These are phyloP conservation scores for Fraxinus albicans DNA, from an alignment of 305 asterid genomes.

Conservation along the genomic window DNA sequence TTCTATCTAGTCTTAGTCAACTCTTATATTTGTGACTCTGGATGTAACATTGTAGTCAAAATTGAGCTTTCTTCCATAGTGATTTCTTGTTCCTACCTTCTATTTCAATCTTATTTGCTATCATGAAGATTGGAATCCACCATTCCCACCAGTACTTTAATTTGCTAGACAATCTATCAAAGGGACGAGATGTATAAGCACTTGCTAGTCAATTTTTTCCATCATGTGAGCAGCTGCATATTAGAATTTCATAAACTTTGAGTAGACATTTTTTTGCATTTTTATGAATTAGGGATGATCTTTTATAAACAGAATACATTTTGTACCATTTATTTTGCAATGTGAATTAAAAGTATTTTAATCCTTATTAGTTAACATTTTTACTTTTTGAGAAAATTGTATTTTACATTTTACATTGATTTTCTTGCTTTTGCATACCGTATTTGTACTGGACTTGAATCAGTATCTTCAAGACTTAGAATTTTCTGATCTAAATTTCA, in stretches of 20 bases:
- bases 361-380: background rate
- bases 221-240: background rate
- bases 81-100: background rate
- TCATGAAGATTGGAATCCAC: background rate
- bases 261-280: background rate
- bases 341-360: no score
- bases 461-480: background rate
- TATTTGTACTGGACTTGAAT: background rate
- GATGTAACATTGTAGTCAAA: background rate
- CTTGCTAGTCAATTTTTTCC: background rate
- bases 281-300: background rate
- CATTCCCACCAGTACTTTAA: background rate
- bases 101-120: background rate
- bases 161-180: background rate
- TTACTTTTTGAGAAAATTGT: background rate
- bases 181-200: background rate
- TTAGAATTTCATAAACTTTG: background rate
- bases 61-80: background rate
- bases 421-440: background rate
- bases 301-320: background rate
- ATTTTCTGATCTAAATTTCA: background rate
- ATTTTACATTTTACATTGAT: background rate
- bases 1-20: background rate
- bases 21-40: background rate
- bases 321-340: background rate